phyloP scores from a whole-genome alignment of 805 yeast species.

The Starmera amethionina region DNA sequence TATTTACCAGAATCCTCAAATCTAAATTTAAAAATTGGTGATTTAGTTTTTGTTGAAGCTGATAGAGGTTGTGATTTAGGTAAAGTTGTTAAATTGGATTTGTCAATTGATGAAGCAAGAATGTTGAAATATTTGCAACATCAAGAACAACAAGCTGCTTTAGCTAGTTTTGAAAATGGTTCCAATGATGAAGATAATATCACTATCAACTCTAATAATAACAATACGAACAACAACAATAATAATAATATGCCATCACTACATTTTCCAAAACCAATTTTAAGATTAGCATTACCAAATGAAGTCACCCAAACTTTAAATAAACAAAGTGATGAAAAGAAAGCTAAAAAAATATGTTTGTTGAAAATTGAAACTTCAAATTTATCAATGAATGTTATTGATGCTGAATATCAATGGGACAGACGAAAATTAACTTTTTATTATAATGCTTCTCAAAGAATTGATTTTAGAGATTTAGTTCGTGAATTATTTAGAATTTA shows the following conservation, averaged over 20 bases:
- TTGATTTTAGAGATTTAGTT: conserved; percentile 67
- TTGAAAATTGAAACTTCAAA: conserved; percentile 14
- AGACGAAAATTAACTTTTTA: conserved; percentile 68
- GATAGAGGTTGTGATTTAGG: conserved; percentile 79
- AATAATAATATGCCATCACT: conserved; percentile 9
- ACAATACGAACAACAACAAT: neutral
- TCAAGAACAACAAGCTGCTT: conserved; percentile 55
- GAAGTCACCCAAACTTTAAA: conserved; percentile 54
- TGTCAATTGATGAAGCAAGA: conserved; percentile 57
- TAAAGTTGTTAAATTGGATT: conserved; percentile 58
- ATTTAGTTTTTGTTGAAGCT: conserved; percentile 72
- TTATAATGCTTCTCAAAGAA: conserved; percentile 54
- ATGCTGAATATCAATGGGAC: conserved; percentile 78
- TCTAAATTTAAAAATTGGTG: conserved; percentile 40
- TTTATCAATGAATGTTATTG: conserved; percentile 44
- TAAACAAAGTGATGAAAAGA: conserved; percentile 63
- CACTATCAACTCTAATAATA: neutral
- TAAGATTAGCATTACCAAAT: conserved; percentile 66
- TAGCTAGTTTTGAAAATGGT: conserved; percentile 16
- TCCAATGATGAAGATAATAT: neutral
- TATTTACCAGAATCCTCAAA: conserved; percentile 34
- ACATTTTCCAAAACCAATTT: conserved; percentile 61
- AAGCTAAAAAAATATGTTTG: conserved; percentile 32
- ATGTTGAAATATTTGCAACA: conserved; percentile 67
- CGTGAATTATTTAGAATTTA: conserved; percentile 66